Evolutionary conservation across 2,329 filamentous ascomycete genomes (phyloP).

Genomic region (Colletotrichum cordylinicola): DNA sequence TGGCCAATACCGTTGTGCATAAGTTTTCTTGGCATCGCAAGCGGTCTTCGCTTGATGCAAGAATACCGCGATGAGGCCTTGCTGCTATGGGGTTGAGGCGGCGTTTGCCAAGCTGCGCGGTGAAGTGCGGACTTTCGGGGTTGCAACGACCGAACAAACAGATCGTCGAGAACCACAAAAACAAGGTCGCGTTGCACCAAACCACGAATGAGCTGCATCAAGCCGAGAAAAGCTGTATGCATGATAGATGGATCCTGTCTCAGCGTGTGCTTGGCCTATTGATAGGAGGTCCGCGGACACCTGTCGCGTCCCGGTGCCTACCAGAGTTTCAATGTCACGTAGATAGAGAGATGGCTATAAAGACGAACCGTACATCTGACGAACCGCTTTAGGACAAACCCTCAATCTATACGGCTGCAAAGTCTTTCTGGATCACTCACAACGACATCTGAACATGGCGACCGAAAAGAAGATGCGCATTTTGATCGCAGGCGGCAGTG

Average conservation of each 20-base stretch:
- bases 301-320: neutral
- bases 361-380: neutral
- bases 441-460: neutral
- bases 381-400: neutral
- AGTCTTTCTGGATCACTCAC: neutral
- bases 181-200: neutral
- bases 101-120: neutral
- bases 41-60: neutral
- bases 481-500: constrained; percentile 52
- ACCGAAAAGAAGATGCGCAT: constrained; percentile 25
- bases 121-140: neutral
- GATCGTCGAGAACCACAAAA: neutral
- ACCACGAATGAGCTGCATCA: neutral
- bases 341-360: neutral
- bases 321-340: neutral
- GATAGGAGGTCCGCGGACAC: neutral
- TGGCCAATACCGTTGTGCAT: neutral
- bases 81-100: neutral
- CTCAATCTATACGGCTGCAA: neutral
- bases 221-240: neutral
- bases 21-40: neutral
- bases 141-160: neutral
- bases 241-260: neutral
- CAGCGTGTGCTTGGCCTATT: neutral
- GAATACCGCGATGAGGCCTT: neutral